Percentiles rank a stretch among this genome's conserved stretches.
Evolutionary conservation across 2,329 filamentous ascomycete species (phyloP).

Genomic region (Hymenoscyphus linearis): DNA sequence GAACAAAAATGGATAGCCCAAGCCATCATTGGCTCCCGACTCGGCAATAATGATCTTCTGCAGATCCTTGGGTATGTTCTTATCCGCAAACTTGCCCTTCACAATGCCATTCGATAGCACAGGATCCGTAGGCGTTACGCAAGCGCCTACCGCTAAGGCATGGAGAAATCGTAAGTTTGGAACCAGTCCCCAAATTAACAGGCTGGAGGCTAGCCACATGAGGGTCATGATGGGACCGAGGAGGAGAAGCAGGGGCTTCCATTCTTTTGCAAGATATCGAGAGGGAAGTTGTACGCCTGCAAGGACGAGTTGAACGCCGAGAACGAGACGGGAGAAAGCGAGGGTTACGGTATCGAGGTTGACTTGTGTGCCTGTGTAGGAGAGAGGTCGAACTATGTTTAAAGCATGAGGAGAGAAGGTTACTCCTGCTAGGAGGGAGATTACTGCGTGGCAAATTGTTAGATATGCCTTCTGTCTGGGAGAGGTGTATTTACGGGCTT

Average conservation of each 20-base stretch:
- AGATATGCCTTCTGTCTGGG: neutral
- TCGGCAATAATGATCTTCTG: constrained; percentile 77
- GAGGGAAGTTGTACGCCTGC: constrained; percentile 84
- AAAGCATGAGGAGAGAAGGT: constrained; percentile 72
- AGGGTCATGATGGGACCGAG: constrained; percentile 77
- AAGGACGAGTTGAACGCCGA: constrained; percentile 85
- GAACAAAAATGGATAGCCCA: constrained; percentile 80
- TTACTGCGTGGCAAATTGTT: constrained; percentile 51
- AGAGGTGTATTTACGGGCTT: constrained; percentile 57
- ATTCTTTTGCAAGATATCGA: constrained; percentile 73
- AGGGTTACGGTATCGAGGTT: constrained; percentile 70
- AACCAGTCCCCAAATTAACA: constrained; percentile 72
- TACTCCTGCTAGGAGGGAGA: constrained; percentile 74
- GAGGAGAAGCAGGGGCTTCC: constrained; percentile 67
- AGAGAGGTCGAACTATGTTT: constrained; percentile 68
- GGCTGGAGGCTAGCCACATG: constrained; percentile 83
- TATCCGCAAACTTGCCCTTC: constrained; percentile 88
- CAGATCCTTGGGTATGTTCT: constrained; percentile 76
- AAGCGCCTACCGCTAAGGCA: constrained; percentile 74
- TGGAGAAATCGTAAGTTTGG: constrained; percentile 69
- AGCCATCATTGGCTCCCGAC: constrained; percentile 81
- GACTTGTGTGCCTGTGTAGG: constrained; percentile 60
- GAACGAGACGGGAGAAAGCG: constrained; percentile 79
- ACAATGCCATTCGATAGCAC: constrained; percentile 85
- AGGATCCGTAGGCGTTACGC: constrained; percentile 89